phyloP scores from a whole-genome alignment of 2,329 filamentous ascomycete genomes.

The Clarireedia monteithiana region DNA sequence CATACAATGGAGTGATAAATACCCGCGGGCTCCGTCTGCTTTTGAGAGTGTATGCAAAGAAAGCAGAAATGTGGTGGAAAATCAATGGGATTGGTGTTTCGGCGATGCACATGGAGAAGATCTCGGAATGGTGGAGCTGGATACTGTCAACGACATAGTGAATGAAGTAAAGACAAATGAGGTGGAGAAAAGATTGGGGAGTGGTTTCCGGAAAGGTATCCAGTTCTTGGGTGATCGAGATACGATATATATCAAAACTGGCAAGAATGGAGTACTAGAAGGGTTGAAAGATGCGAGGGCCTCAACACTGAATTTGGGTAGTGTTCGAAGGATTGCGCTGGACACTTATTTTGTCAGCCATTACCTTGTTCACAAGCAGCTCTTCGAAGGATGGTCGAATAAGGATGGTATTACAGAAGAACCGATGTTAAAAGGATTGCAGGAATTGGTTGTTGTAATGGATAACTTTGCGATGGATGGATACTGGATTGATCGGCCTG shows the following conservation, averaged over 20 bases:
- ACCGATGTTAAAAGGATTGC: background rate
- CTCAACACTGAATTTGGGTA: background rate
- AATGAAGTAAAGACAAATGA: background rate
- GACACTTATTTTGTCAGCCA: background rate
- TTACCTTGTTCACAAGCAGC: slow-evolving; percentile 1
- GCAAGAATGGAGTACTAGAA: background rate
- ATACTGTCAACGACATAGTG: background rate
- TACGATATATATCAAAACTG: background rate
- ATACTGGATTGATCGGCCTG: too few relatives aligned
- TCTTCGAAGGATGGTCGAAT: slow-evolving; percentile 1
- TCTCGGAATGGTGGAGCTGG: background rate
- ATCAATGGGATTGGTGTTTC: background rate
- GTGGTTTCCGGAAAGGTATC: background rate
- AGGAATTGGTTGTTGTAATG: background rate
- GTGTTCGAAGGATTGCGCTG: background rate
- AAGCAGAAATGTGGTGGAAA: background rate
- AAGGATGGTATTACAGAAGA: background rate
- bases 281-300: background rate
- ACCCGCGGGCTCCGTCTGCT: background rate
- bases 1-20: background rate
- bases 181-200: background rate
- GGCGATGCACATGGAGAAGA: background rate
- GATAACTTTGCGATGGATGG: background rate
- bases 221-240: background rate
- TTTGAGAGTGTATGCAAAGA: background rate